Evolutionary conservation across 2,329 filamentous ascomycete genomes (phyloP), one percentile per base, ranked within the genome.

Genomic region (Diaporthe velutina): DNA sequence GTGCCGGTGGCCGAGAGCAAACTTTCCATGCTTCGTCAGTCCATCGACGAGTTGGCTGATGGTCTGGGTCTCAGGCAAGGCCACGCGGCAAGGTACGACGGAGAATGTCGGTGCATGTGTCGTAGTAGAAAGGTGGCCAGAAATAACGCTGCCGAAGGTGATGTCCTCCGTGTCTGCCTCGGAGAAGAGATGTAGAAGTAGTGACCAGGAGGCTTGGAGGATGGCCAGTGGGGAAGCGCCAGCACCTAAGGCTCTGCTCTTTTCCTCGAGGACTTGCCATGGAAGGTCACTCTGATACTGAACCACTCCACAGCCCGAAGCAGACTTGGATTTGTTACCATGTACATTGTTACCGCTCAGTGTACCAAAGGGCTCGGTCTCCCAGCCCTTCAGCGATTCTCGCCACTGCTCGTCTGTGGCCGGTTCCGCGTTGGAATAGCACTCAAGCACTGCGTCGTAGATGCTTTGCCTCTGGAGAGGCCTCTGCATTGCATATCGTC

Each of bases 151-250:
- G 25, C 82, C 82, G 73, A 84, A 81, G 2, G 80, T 78, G 2
- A 84, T 76, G 48, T 84, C 83, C 19, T 79, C 79, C 9, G 82
- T 81, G 25, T 80, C 78, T 13, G 80, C 79, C 35, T 81, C 82
- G 22, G 80, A 81, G 72, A 83, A 83, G 33, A 79, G 71, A 5
- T 80, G 70, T 1, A 84, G 72, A n/a, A 84, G 76, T 9, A 81
- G 78, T 3, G 79, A 79, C 83, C 83, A 84, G 28, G 83, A 80
- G 19, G 83, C 82, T 64, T 84, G 83, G 12, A 84, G 77, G 6
- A 83, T 78, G 0, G 82, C 79, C 38, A 83, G 76, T 3, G 83
- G 82, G 2, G 82, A 82, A 0, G 78, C 70, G 13, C 70, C 70
- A 40, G n/a, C 78, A 3, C 78, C 79, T 25, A 83, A 72, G 5